Percentiles rank a stretch among this genome's conserved stretches.
phyloP scores from a whole-genome alignment of 1,139 yeast species.

The Debaryomyces singareniensis region DNA sequence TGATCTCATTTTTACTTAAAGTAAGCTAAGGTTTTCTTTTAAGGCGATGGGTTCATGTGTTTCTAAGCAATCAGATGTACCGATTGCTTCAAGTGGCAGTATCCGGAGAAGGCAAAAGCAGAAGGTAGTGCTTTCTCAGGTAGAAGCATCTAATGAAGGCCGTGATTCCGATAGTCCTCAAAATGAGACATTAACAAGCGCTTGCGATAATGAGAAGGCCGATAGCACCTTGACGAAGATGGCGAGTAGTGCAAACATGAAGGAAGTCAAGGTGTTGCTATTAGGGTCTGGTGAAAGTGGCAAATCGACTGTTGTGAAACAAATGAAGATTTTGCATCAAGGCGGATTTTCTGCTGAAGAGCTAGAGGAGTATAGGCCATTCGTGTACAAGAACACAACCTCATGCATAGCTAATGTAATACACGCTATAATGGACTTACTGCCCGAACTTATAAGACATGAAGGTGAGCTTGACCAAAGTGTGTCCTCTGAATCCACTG shows the following conservation, averaged over 20 bases:
- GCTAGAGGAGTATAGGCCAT: slow-evolving; percentile 58
- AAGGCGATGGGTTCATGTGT: slow-evolving; percentile 22
- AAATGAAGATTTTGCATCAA: slow-evolving; percentile 67
- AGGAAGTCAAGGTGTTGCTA: slow-evolving; percentile 56
- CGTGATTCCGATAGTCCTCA: slow-evolving; percentile 15
- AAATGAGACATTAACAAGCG: slow-evolving; percentile 7
- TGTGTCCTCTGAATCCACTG: slow-evolving; percentile 1
- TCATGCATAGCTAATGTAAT: slow-evolving; percentile 62
- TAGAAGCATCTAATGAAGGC: slow-evolving; percentile 6
- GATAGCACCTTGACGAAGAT: too few relatives aligned
- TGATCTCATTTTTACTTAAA: too few relatives aligned
- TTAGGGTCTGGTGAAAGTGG: slow-evolving; percentile 81
- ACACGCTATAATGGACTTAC: slow-evolving; percentile 47
- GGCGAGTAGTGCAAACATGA: slow-evolving; percentile 6
- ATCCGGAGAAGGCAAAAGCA: slow-evolving; percentile 5
- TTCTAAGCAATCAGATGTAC: slow-evolving; percentile 17
- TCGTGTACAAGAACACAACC: slow-evolving; percentile 60
- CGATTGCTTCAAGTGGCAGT: slow-evolving; percentile 8
- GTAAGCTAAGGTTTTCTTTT: too few relatives aligned
- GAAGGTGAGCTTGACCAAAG: slow-evolving; percentile 2
- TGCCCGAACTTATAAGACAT: slow-evolving; percentile 39
- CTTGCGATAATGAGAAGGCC: too few relatives aligned
- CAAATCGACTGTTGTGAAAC: slow-evolving; percentile 70
- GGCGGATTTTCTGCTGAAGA: slow-evolving; percentile 64
- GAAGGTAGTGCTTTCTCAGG: slow-evolving; percentile 1